Evolutionary conservation across 2,329 filamentous ascomycete species (phyloP).

Genomic region (Verticillium isaacii): DNA sequence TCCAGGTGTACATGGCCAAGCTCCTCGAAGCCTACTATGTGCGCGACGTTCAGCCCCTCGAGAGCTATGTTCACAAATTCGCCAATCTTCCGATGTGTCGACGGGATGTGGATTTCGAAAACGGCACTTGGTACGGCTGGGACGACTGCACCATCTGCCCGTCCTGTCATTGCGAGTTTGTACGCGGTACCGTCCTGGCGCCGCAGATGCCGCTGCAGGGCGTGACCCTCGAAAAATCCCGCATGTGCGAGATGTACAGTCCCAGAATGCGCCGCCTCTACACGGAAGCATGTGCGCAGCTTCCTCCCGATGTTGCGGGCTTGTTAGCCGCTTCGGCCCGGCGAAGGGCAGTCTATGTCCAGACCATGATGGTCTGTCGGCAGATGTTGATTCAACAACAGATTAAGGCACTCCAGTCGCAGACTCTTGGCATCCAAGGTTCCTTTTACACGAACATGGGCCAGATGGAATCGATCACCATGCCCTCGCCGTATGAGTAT

Average conservation of each 20-base stretch:
- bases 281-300: conserved; percentile 19
- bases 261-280: conserved; percentile 29
- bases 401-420: conserved; percentile 18
- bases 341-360: conserved; percentile 22
- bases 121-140: conserved; percentile 30
- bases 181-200: conserved; percentile 20
- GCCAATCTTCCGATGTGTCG: conserved; percentile 21
- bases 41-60: conserved; percentile 18
- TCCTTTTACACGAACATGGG: conserved; percentile 20
- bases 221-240: conserved; percentile 7
- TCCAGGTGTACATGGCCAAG: conserved; percentile 13
- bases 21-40: conserved; percentile 23
- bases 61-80: conserved; percentile 22
- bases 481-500: neutral
- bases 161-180: conserved; percentile 29
- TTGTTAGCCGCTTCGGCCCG: conserved; percentile 20
- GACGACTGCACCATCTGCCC: conserved; percentile 27
- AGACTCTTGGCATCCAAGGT: conserved; percentile 19
- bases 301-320: conserved; percentile 13
- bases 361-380: conserved; percentile 23
- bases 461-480: conserved; percentile 8
- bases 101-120: conserved; percentile 16
- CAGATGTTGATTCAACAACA: conserved; percentile 20
- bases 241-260: conserved; percentile 33
- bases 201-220: conserved; percentile 22